A percentile compares a stretch with the other conserved stretches of the same genome.
phyloP scores from a whole-genome alignment of 2,329 filamentous ascomycete species.

The Cyphellophora europaea region DNA sequence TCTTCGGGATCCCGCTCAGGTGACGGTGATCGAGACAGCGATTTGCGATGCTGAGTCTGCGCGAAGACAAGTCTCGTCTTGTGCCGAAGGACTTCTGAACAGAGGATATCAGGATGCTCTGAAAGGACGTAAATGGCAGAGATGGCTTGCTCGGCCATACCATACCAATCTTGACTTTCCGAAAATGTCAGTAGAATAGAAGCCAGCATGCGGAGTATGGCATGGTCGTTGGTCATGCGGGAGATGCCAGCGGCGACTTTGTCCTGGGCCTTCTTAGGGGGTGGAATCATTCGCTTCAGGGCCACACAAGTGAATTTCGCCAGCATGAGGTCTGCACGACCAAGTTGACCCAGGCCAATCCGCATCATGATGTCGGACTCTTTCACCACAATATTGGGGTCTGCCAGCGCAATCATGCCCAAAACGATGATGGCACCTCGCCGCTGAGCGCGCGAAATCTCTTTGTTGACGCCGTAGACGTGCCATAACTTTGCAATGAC shows the following conservation, averaged over 20 bases:
- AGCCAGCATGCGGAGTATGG: conserved; percentile 70
- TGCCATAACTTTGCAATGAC: conserved; percentile 94
- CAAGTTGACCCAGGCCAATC: conserved; percentile 74
- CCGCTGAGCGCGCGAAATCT: conserved; percentile 84
- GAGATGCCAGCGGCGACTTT: conserved; percentile 48
- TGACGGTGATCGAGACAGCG: conserved; percentile 25
- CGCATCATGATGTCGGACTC: conserved; percentile 93
- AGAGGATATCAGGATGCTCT: conserved; percentile 87
- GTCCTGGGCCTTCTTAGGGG: conserved; percentile 68
- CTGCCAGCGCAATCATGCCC: conserved; percentile 90
- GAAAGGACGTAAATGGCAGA: conserved; percentile 90
- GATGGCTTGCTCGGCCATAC: conserved; percentile 91
- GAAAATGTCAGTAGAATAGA: conserved; percentile 78
- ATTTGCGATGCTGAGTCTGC: conserved; percentile 35
- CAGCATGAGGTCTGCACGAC: conserved; percentile 72
- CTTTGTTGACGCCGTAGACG: conserved; percentile 87
- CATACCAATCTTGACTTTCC: conserved; percentile 89
- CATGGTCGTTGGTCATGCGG: conserved; percentile 84
- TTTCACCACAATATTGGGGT: conserved; percentile 83
- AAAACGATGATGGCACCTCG: conserved; percentile 91
- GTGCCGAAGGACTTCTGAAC: conserved; percentile 78
- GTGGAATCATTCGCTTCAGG: conserved; percentile 79
- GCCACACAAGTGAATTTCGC: conserved; percentile 96
- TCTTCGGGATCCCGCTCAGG: conserved; percentile 24
- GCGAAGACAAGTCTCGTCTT: conserved; percentile 77